These are phyloP conservation scores for Neurospora sp. DNA, from an alignment of 495 filamentous ascomycete species.

Conservation along the genomic window DNA sequence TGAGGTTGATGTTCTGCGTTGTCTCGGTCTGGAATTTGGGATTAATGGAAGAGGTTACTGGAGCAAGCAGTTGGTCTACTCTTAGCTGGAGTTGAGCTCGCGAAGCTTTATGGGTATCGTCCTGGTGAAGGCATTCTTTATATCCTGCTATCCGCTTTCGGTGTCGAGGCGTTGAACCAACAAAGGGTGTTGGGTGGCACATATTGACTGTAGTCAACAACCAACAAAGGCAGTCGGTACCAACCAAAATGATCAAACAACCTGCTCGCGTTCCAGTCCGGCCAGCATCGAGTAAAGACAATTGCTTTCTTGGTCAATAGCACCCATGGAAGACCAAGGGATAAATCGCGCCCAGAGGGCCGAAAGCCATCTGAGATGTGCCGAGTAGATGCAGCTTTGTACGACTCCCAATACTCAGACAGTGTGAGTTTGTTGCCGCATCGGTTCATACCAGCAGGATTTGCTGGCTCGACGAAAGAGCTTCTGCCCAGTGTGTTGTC, in stretches of 20 bases:
- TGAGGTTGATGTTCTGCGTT: neutral
- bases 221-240: neutral
- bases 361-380: neutral
- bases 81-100: neutral
- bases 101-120: neutral
- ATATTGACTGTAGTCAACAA: neutral
- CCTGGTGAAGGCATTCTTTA: neutral
- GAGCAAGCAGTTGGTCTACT: neutral
- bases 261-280: neutral
- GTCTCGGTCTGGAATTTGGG: neutral
- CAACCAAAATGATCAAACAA: neutral
- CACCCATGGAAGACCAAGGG: neutral
- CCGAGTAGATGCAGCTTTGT: neutral
- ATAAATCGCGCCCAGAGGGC: neutral
- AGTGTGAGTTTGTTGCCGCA: neutral
- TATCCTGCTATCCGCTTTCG: neutral
- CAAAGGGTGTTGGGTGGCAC: neutral
- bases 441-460: neutral
- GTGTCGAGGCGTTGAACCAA: neutral
- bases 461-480: neutral
- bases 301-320: neutral
- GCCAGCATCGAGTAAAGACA: neutral
- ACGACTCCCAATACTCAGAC: neutral
- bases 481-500: neutral
- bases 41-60: neutral